Percentiles rank a stretch among this genome's conserved stretches.
These are phyloP conservation scores for Chlamydomonas schloesseri DNA, from an alignment of 139 green algal species.

Conservation along the genomic window DNA sequence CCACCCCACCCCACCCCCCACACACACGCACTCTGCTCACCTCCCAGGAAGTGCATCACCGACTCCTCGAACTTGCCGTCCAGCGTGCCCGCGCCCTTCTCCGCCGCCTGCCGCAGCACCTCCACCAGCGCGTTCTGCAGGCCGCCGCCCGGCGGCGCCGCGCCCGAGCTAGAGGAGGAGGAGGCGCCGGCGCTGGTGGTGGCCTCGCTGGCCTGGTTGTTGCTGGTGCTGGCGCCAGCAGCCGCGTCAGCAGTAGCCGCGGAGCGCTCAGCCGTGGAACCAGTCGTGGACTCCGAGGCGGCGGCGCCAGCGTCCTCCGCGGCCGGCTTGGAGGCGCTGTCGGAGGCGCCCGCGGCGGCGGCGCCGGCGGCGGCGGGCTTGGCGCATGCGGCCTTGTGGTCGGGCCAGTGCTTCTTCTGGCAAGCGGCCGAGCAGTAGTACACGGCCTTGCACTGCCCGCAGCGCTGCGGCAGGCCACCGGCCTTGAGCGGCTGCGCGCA, in stretches of 20 bases:
- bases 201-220: neutral
- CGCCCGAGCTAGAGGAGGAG: no score
- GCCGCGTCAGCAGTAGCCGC: neutral
- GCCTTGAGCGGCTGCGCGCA: slow-evolving; percentile 38
- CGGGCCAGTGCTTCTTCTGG: slow-evolving; percentile 52
- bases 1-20: neutral
- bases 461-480: slow-evolving; percentile 48
- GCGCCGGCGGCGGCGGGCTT: neutral
- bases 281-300: no score
- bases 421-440: slow-evolving; percentile 49
- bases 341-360: neutral
- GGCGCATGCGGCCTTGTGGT: slow-evolving; percentile 40
- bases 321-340: neutral
- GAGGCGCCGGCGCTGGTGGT: neutral
- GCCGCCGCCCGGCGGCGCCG: neutral
- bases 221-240: neutral
- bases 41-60: slow-evolving; percentile 42
- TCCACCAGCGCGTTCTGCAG: slow-evolving; percentile 40
- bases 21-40: neutral
- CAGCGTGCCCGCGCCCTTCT: slow-evolving; percentile 40
- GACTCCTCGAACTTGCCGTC: slow-evolving; percentile 36
- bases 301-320: neutral
- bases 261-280: neutral
- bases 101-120: slow-evolving; percentile 41
- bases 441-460: slow-evolving; percentile 42